These are phyloP conservation scores for Xenosphaeropsis pyriputrescens DNA, from an alignment of 2,329 filamentous ascomycete genomes.

Conservation along the genomic window DNA sequence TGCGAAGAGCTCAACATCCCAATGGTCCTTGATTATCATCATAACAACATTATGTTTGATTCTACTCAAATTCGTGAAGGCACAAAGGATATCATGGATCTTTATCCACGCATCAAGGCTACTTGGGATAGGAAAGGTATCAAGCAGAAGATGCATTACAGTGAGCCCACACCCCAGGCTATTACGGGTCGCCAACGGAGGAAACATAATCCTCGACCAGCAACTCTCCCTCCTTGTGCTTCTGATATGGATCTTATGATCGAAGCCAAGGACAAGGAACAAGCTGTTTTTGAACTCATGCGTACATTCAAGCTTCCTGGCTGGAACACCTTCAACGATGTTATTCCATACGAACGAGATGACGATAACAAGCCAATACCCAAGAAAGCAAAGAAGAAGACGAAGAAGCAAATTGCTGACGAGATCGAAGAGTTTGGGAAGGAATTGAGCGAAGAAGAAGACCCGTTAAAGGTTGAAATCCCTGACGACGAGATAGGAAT, in stretches of 20 bases:
- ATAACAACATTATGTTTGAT: slow-evolving; percentile 91
- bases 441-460: slow-evolving; percentile 20
- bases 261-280: slow-evolving; percentile 95
- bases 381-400: slow-evolving; percentile 27
- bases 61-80: slow-evolving; percentile 60
- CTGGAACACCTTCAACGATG: slow-evolving; percentile 58
- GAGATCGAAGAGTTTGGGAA: slow-evolving; percentile 19
- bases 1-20: slow-evolving; percentile 94
- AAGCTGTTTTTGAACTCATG: slow-evolving; percentile 92
- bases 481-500: slow-evolving; percentile 59
- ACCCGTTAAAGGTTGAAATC: slow-evolving; percentile 21
- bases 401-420: slow-evolving; percentile 20
- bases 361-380: slow-evolving; percentile 54
- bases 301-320: slow-evolving; percentile 73
- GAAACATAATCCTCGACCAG: slow-evolving; percentile 73
- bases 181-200: slow-evolving; percentile 65
- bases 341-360: slow-evolving; percentile 60
- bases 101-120: slow-evolving; percentile 64
- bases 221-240: slow-evolving; percentile 67
- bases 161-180: slow-evolving; percentile 62
- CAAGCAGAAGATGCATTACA: slow-evolving; percentile 95
- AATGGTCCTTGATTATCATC: slow-evolving; percentile 82
- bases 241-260: slow-evolving; percentile 95
- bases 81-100: slow-evolving; percentile 61
- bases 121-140: slow-evolving; percentile 80